Evolutionary conservation across 768 basidiomycete genomes (phyloP), one percentile per base, ranked within the genome.

Genomic region (Lactarius vividus): DNA sequence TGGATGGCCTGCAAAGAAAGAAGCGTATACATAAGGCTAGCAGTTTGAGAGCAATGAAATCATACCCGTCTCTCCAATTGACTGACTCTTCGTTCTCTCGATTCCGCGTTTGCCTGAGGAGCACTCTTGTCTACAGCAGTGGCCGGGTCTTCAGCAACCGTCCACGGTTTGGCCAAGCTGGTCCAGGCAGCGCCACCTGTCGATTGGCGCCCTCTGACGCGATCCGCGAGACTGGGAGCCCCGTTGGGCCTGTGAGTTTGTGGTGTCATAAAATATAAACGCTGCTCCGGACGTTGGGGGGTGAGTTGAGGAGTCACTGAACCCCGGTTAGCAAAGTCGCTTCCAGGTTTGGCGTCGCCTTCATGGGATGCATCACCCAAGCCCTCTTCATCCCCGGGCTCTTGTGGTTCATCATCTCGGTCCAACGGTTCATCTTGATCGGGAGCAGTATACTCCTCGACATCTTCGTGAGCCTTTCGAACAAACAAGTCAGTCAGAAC

Each of bases 181-280:
- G 85, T 78, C 15, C 84, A 77, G 40, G 79, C 79, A 18, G 61
- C 61, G 8, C 61, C 55, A n/a, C 69, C 66, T 15, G 60, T 63
- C n/a, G 68, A 69, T 29, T 53, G 46, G 44, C 69, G 67, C 0
- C 65, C 69, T n/a, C 63, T 60, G 40, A 70, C 64, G 18, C 66
- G 70, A 46, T 67, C 69, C 20, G 69, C 67, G 26, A 71, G 62
- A 20, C 63, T 59, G 29, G 40, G 28, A 18, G 29, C 40, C 0
- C 33, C 57, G 29, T 64, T 61, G 9, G 57, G 29, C 33, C 59
- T 59, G 75, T 65, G 78, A 61, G 63, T 63, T 74, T 87, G 86
- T 0, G 87, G 87, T 1, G 85, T 88, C 84, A 85, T 84, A 75
- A 88, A 88, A 13, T 65, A 54, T 18, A 77, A 75, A 71, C 52